A percentile compares a stretch with the other conserved stretches of the same genome.
These are phyloP conservation scores for Babesia ovis DNA, from an alignment of 169 alveolate species.

Conservation along the genomic window DNA sequence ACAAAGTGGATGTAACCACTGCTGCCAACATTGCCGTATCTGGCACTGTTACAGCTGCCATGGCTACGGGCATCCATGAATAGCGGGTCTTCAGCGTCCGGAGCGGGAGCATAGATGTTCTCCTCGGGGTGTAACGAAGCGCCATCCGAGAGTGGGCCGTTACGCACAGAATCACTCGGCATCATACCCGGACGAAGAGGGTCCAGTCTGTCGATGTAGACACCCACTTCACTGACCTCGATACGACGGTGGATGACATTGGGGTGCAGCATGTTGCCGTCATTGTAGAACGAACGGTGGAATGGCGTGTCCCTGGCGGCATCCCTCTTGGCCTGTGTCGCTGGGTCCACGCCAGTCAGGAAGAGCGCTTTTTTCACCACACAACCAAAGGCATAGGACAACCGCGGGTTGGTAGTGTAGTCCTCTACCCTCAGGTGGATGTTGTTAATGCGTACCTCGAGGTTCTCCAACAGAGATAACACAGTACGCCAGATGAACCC, in stretches of 20 bases:
- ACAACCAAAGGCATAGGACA: constrained; percentile 57
- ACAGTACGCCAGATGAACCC: constrained; percentile 69
- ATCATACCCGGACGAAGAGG: constrained; percentile 36
- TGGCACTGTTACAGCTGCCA: neutral
- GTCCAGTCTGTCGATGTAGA: constrained; percentile 63
- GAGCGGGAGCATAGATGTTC: neutral
- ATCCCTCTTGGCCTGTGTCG: neutral
- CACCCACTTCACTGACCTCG: constrained; percentile 52
- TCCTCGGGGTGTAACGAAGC: neutral
- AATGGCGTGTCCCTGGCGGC: constrained; percentile 37
- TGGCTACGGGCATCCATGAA: constrained; percentile 30
- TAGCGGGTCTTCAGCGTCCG: neutral
- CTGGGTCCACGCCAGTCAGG: constrained; percentile 16
- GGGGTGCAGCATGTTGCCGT: constrained; percentile 29
- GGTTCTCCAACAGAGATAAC: constrained; percentile 65
- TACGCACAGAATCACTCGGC: neutral
- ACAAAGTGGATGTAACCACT: neutral
- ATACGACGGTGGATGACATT: constrained; percentile 43
- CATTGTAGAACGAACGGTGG: constrained; percentile 33
- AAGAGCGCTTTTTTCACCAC: constrained; percentile 48
- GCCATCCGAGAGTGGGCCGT: neutral
- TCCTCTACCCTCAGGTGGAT: constrained; percentile 72
- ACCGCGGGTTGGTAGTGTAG: constrained; percentile 58
- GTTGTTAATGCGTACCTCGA: constrained; percentile 52
- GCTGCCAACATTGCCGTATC: neutral